A percentile compares a stretch with the other conserved stretches of the same genome.
Evolutionary conservation across 306 rosid species (phyloP).

Genomic region (Castanea sativa): DNA sequence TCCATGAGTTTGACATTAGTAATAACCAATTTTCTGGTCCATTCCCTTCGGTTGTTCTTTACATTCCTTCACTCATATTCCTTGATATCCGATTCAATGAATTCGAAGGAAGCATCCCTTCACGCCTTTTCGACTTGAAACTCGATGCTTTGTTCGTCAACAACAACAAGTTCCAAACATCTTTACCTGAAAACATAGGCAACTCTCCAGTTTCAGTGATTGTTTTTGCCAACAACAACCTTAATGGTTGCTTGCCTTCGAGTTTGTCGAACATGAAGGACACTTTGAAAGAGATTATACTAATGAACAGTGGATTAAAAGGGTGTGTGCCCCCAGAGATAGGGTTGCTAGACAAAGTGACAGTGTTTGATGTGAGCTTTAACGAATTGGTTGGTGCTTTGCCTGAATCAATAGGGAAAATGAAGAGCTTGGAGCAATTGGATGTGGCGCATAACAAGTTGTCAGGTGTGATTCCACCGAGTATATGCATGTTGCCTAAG

Average conservation of each 20-base stretch:
- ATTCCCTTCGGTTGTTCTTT: slow-evolving; percentile 55
- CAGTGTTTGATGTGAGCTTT: slow-evolving; percentile 67
- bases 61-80: slow-evolving; percentile 43
- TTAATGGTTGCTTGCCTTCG: slow-evolving; percentile 64
- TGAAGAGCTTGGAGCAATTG: slow-evolving; percentile 75
- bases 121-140: slow-evolving; percentile 49
- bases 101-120: slow-evolving; percentile 57
- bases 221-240: slow-evolving; percentile 67
- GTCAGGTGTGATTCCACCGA: slow-evolving; percentile 61
- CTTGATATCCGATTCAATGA: slow-evolving; percentile 71
- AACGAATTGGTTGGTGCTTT: slow-evolving; percentile 60
- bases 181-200: slow-evolving; percentile 58
- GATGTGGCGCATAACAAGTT: slow-evolving; percentile 67
- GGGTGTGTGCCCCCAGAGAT: slow-evolving; percentile 69
- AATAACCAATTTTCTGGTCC: slow-evolving; percentile 68
- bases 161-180: slow-evolving; percentile 57
- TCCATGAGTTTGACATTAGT: slow-evolving; percentile 70
- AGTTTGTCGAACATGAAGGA: slow-evolving; percentile 52
- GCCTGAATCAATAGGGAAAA: slow-evolving; percentile 53
- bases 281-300: slow-evolving; percentile 63
- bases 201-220: slow-evolving; percentile 59
- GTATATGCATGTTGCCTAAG: slow-evolving; percentile 59
- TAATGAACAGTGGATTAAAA: slow-evolving; percentile 54
- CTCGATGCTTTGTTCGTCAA: slow-evolving; percentile 82
- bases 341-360: slow-evolving; percentile 50